Base-by-base conservation (phyloP, 495 filamentous ascomycete genomes). In the Hypoxylon cercidicola region DNA sequence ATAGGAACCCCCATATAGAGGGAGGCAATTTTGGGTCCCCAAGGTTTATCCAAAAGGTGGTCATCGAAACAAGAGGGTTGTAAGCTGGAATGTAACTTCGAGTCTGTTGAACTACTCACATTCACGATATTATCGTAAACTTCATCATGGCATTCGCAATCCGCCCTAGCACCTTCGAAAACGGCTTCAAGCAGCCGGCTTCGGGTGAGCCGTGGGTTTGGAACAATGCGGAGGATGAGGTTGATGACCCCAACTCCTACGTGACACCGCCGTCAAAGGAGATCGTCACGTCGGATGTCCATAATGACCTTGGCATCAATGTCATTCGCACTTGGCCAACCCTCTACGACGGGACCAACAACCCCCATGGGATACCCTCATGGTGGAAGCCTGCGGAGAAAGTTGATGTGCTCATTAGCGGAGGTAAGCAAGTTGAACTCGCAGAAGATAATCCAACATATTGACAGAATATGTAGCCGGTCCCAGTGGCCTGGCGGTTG, bases 361-460 rank as follows among this genome's bases (percentile, higher is more conserved):
- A 46, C 19, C 72, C 72, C 12, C 63, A 75, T 34, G 72, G 68
- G 9, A 12, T 67, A 1, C 72, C 72, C 12, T 57, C 65, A 9
- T 74, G 72, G 72, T 70, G 65, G 66, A 61, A 57, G n/a, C 69
- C 69, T 40, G 23, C 53, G 10, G 64, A 58, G 40, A 54, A 76
- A 15, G 74, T 75, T 12, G 75, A 76, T 47, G 74, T 76, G 20
- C 32, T 75, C 15, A 77, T 77, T 34, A 56, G 46, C 40, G 75
- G 74, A 41, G 75, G 75, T 76, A 59, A 16, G 44, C 53, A 44
- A 9, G 13, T 21, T 5, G 0, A 19, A 41, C 49, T 16, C 19
- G 5, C 0, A 19, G 7, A 23, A 32, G n/a, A 21, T 5, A 53
- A 13, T 39, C 21, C 18, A 41, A 18, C 21, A 32, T 10, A 1